Evolutionary conservation across 192 early-diverging fungal genomes (phyloP).

Genomic region (Martensiomyces pterosporus): DNA sequence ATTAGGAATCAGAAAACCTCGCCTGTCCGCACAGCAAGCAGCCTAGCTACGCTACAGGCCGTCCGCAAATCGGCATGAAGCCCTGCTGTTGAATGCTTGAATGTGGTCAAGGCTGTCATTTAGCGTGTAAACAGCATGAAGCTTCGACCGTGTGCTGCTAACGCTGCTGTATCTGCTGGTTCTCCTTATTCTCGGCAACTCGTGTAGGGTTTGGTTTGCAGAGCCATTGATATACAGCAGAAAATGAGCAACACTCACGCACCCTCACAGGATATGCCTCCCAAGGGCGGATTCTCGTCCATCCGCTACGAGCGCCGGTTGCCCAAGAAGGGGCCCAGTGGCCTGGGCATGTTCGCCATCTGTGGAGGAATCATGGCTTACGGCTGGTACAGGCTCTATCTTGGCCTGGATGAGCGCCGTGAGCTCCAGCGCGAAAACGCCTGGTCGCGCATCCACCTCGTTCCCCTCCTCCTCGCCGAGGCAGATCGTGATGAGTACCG

Average conservation of each 20-base stretch:
- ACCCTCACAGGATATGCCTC: slow-evolving; percentile 43
- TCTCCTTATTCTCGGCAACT: not conserved
- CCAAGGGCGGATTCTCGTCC: slow-evolving; percentile 63
- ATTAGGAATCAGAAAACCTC: too few relatives aligned
- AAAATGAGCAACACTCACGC: slow-evolving; percentile 22
- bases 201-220: not conserved
- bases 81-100: too few relatives aligned
- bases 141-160: too few relatives aligned
- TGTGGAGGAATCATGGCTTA: slow-evolving; percentile 72
- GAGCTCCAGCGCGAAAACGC: slow-evolving; percentile 89
- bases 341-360: slow-evolving; percentile 72
- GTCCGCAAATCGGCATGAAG: not conserved
- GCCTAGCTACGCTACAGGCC: too few relatives aligned
- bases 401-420: slow-evolving; percentile 47
- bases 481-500: slow-evolving; percentile 86
- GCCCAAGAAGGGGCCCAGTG: slow-evolving; percentile 88
- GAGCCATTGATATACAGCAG: not conserved
- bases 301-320: slow-evolving; percentile 86
- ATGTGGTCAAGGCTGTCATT: too few relatives aligned
- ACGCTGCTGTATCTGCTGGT: too few relatives aligned
- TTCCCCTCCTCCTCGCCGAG: slow-evolving; percentile 91
- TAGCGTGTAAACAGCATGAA: too few relatives aligned
- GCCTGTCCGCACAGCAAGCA: too few relatives aligned
- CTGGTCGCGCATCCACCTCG: slow-evolving; percentile 89
- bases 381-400: slow-evolving; percentile 68